These are phyloP conservation scores for Fonsecaea multimorphosa DNA, from an alignment of 2,329 filamentous ascomycete genomes.

Conservation along the genomic window DNA sequence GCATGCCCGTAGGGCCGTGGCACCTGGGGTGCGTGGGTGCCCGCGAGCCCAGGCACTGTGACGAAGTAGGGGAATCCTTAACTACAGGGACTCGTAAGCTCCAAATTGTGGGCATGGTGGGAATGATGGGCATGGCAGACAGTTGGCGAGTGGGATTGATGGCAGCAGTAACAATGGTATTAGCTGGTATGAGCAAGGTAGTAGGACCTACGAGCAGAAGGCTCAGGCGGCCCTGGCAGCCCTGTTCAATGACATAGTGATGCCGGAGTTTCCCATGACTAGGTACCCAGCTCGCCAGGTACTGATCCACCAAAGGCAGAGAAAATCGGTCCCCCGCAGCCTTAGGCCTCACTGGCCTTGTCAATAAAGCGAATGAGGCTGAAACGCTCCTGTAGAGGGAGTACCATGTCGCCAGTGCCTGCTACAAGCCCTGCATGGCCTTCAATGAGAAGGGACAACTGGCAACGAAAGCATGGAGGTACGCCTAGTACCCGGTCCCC, in stretches of 20 bases:
- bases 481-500: neutral
- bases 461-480: neutral
- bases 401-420: neutral
- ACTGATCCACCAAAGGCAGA: neutral
- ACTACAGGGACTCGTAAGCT: too few relatives aligned
- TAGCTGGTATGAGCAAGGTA: neutral
- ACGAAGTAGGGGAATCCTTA: neutral
- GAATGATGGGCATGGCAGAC: neutral
- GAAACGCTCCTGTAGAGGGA: neutral
- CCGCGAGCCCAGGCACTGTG: neutral
- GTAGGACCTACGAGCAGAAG: neutral
- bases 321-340: neutral
- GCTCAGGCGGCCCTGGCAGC: neutral
- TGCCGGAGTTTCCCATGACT: neutral
- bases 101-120: neutral
- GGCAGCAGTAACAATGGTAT: too few relatives aligned
- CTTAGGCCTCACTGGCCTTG: neutral
- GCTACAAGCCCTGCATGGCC: neutral
- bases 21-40: neutral
- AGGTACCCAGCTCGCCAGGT: too few relatives aligned
- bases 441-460: neutral
- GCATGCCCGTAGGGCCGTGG: neutral
- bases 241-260: slow-evolving; percentile 2
- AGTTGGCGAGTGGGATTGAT: neutral
- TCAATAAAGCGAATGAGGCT: neutral